Percentiles rank a stretch among this genome's conserved stretches.
These are phyloP conservation scores for Xanthoconium stramineum DNA, from an alignment of 768 basidiomycete genomes.

Conservation along the genomic window DNA sequence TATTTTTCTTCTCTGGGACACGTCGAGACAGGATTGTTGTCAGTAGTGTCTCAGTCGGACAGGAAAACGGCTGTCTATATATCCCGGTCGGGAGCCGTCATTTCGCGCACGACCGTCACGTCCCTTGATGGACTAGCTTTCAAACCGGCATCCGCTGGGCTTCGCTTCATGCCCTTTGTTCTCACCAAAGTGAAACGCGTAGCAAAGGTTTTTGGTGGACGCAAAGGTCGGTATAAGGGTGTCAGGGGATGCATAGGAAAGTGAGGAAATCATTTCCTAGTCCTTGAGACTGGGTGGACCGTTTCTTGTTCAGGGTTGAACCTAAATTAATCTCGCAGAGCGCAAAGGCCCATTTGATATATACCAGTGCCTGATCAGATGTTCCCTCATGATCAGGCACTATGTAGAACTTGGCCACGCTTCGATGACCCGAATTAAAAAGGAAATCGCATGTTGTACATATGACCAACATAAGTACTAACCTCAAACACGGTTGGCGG, in stretches of 20 bases:
- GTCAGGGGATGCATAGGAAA: slow-evolving; percentile 26
- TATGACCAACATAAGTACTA: too few relatives aligned
- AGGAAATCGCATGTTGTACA: too few relatives aligned
- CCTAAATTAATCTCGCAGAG: background rate
- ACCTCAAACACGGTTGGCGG: too few relatives aligned
- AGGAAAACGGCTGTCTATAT: slow-evolving; percentile 14
- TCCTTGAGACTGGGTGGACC: slow-evolving; percentile 21
- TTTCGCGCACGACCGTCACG: slow-evolving; percentile 10
- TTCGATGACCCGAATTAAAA: too few relatives aligned
- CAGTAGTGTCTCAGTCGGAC: slow-evolving; percentile 11
- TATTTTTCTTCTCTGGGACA: slow-evolving; percentile 16
- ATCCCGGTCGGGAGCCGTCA: slow-evolving; percentile 19
- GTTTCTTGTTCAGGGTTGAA: background rate
- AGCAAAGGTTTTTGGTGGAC: slow-evolving; percentile 24
- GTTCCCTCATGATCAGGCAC: too few relatives aligned
- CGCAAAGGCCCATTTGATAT: background rate
- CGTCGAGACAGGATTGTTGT: slow-evolving; percentile 18
- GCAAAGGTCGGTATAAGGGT: slow-evolving; percentile 25
- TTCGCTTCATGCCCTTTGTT: slow-evolving; percentile 22
- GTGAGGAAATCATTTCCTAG: slow-evolving; percentile 26
- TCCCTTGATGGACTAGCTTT: slow-evolving; percentile 18
- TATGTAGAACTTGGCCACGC: too few relatives aligned
- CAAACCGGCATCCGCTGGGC: slow-evolving; percentile 10
- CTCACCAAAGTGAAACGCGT: slow-evolving; percentile 20
- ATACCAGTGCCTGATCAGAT: too few relatives aligned